Base-by-base conservation (phyloP, 176 grass and related monocot genomes). In the Aegilops speltoides region DNA sequence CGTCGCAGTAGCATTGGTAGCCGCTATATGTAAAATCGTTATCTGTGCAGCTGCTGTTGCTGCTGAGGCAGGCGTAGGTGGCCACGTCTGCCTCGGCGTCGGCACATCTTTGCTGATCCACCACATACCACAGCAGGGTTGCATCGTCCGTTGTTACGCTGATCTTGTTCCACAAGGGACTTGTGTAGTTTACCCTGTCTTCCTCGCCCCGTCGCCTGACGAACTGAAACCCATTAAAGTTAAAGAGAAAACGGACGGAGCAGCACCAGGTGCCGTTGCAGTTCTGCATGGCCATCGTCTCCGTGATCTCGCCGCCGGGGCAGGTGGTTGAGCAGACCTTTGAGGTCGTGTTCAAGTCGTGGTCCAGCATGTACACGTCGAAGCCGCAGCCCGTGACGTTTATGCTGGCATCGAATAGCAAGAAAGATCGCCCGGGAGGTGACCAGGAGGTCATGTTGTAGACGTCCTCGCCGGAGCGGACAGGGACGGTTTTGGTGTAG, bases 201-300 rank as follows among this genome's bases (percentile, higher is more conserved):
- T 4, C 32, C 0, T 2, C 0, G 19, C 67, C 33, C 1, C 0
- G 33, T 0, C 0, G 68, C 33, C 14, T 52, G 34, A 88, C 38
- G 0, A 82, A 3, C 25, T 71, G 62, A 61, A 82, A 83, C 0
- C 5, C 43, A 10, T 9, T 29, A 0, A 16, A 8, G 10, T 2
- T 3, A 1, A 0, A 6, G 6, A 36, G 0, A 0, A 23, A 65
- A 0, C 0, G 0, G 10, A 88, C 16, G 2, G 54, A 0, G 28
- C 86, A 87, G 31, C 77, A 87, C 0, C 76, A 69, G 16, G 68
- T 75, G 6, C 79, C 79, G n/a, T 75, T 56, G 72, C 86, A 88
- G 20, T 56, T 46, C 37, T 80, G 1, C n/a, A 3, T 36, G 59
- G 14, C 67, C 3, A 13, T 2, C 16, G 14, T 28, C 3, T 81